phyloP scores from a whole-genome alignment of 495 filamentous ascomycete genomes.

The Penicillium malachiteum region DNA sequence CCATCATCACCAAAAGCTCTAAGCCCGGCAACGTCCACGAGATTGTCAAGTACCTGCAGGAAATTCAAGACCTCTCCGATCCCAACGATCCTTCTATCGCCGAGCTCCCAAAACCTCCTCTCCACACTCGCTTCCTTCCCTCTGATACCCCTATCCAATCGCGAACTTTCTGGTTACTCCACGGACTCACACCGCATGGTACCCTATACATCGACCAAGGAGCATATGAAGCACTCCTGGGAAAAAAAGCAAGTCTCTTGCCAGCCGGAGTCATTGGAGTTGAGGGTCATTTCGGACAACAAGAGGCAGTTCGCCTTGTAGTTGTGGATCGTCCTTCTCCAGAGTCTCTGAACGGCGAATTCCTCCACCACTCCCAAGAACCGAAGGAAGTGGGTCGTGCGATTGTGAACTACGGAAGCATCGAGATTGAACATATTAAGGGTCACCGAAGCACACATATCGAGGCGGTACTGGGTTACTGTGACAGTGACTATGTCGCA shows the following conservation, averaged over 20 bases:
- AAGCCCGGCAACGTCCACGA: conserved; percentile 88
- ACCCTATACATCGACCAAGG: conserved; percentile 90
- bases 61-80: conserved; percentile 31
- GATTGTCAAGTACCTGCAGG: conserved; percentile 81
- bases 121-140: conserved; percentile 92
- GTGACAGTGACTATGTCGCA: conserved; percentile 93
- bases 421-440: conserved; percentile 79
- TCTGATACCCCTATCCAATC: conserved; percentile 85
- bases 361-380: conserved; percentile 42
- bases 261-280: conserved; percentile 90
- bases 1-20: conserved; percentile 88
- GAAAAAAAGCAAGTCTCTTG: conserved; percentile 78
- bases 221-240: conserved; percentile 71
- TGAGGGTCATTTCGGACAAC: conserved; percentile 81
- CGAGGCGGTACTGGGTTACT: conserved; percentile 74
- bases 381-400: conserved; percentile 83
- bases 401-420: conserved; percentile 88
- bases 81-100: conserved; percentile 16
- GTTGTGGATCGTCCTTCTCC: conserved; percentile 61
- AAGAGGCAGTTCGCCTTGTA: conserved; percentile 83
- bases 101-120: conserved; percentile 46
- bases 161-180: conserved; percentile 93
- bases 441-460: conserved; percentile 83
- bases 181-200: conserved; percentile 89
- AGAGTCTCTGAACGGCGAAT: conserved; percentile 42